Evolutionary conservation across 2,329 filamentous ascomycete genomes (phyloP).

Genomic region (Aureobasidium vineae): DNA sequence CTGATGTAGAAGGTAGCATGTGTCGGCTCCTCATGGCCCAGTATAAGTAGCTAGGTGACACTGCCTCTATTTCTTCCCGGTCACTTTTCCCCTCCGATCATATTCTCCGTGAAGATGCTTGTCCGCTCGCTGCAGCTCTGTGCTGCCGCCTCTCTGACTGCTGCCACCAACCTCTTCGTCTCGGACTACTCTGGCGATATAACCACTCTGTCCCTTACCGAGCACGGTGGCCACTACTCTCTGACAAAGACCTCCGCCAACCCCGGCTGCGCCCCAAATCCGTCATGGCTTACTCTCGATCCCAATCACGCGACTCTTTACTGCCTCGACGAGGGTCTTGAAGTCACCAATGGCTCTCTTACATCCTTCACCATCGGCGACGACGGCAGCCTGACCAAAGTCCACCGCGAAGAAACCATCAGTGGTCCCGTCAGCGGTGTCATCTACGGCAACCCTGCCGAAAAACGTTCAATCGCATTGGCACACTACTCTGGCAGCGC

Average conservation of each 20-base stretch:
- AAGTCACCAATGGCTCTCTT: constrained; percentile 51
- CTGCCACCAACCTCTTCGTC: constrained; percentile 44
- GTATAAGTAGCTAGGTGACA: constrained; percentile 18
- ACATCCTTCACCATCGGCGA: constrained; percentile 40
- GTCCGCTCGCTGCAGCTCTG: constrained; percentile 13
- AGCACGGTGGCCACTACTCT: constrained; percentile 35
- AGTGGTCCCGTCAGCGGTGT: constrained; percentile 44
- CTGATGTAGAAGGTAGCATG: background rate
- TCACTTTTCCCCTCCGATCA: background rate
- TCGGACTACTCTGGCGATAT: constrained; percentile 49
- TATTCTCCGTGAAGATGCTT: constrained; percentile 5
- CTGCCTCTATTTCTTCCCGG: background rate
- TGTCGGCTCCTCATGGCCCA: background rate
- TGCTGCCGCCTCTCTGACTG: constrained; percentile 26
- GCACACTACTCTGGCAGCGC: constrained; percentile 45
- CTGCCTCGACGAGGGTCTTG: constrained; percentile 60
- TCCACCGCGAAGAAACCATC: constrained; percentile 39
- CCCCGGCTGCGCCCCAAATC: constrained; percentile 53
- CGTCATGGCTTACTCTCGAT: constrained; percentile 62
- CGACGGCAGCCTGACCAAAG: constrained; percentile 42
- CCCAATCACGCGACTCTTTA: constrained; percentile 52
- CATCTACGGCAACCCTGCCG: constrained; percentile 43
- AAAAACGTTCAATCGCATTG: constrained; percentile 41
- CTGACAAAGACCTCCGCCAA: constrained; percentile 49
- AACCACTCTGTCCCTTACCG: constrained; percentile 42